Base-by-base conservation (phyloP, 1,284 basidiomycete species). In the Agroathelia rolfsii region DNA sequence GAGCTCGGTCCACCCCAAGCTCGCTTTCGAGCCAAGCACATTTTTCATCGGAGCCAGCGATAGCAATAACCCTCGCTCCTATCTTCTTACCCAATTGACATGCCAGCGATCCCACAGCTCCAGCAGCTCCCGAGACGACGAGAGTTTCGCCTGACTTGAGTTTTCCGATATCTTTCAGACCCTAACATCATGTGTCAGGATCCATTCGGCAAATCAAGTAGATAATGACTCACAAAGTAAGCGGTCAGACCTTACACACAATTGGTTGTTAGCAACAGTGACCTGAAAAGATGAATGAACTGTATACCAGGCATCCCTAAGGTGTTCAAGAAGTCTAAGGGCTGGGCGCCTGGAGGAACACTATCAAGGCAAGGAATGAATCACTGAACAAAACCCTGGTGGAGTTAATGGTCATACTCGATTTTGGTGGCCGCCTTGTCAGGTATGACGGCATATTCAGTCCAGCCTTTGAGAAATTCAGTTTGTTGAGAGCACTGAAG, bases 61-160 rank as follows among this genome's bases (percentile, higher is more conserved):
- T 84, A 8, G 77, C 90, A 43, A 89, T 77, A 30, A 95, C 89
- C 42, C 74, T 82, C 21, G 80, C 80, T 20, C 82, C 82, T 12
- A 63, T 58, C 29, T 70, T 64, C 52, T 82, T 84, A 35, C 79
- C 88, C 18, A 90, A 69, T 52, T 93, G 82, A 52, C 74, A 83
- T 19, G 64, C 77, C 38, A 82, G 54, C 18, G 76, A 71, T 20
- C 83, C 82, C 12, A 88, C 85, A 3, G 86, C 78, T n/a, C 89
- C 89, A 13, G 88, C 89, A 0, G 89, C 89, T 13, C 86, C 89
- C 1, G 85, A 86, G 13, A 94, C 80, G 16, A 93, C 69, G 29
- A 93, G 71, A 0, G 72, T 83, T 38, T 94, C 88, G 7, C 87
- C 86, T 0, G 76, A 55, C 52, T 92, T 83, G 47, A 92, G 51